Conservation (phyloP, 148 eudicot genomes). For the Vaccinium vitisidaea region DNA sequence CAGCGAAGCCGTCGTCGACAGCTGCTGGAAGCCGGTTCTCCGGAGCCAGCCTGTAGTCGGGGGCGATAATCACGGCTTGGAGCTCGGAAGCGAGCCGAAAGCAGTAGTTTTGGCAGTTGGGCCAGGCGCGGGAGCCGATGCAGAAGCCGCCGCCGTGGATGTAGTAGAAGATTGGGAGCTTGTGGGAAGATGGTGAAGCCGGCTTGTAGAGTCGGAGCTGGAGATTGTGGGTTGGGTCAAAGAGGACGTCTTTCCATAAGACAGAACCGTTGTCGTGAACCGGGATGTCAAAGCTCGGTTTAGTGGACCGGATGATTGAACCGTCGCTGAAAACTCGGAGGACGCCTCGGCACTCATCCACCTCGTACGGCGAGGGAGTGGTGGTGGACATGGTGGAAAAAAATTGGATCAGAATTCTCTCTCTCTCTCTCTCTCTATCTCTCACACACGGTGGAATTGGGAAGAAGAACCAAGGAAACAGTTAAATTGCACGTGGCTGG, state of each 20-base stretch:
- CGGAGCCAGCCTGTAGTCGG: constrained; percentile 61
- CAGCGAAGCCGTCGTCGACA: constrained; percentile 44
- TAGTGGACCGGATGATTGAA: constrained; percentile 38
- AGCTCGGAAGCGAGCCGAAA: constrained; percentile 40
- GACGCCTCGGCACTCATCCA: constrained; percentile 59
- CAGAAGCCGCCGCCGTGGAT: constrained; percentile 73
- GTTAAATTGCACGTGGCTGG: too few species aligned
- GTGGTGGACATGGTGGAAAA: neutral
- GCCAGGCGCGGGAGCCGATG: constrained; percentile 65
- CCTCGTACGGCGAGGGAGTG: constrained; percentile 28
- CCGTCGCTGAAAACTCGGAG: constrained; percentile 57
- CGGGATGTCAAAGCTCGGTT: constrained; percentile 41
- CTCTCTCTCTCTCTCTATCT: neutral
- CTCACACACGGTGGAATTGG: neutral
- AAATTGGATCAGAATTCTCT: neutral
- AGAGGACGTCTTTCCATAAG: constrained; percentile 43
- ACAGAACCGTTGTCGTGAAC: constrained; percentile 48
- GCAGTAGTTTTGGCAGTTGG: constrained; percentile 62
- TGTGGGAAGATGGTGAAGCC: constrained; percentile 17
- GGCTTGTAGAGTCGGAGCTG: constrained; percentile 67
- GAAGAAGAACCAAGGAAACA: neutral
- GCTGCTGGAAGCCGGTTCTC: constrained; percentile 57
- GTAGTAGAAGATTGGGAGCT: constrained; percentile 58
- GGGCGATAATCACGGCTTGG: constrained; percentile 47
- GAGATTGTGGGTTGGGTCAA: constrained; percentile 37